A percentile compares a stretch with the other conserved stretches of the same genome.
phyloP scores from a whole-genome alignment of 2,329 filamentous ascomycete species.

The Colletotrichum phormii region DNA sequence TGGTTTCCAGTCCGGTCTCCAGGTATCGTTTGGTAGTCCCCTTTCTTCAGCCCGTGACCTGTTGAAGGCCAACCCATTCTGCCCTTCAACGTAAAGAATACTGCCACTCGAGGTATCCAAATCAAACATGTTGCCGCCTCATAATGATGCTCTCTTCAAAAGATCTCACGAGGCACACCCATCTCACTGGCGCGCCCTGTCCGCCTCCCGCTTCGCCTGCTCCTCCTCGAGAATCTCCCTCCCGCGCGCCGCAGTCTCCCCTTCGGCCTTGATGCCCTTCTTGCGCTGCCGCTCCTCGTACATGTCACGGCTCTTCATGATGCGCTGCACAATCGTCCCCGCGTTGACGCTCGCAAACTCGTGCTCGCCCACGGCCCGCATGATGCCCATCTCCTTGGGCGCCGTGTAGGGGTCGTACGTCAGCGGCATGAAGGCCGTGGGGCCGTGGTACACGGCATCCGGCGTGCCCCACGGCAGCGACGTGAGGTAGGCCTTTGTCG shows the following conservation, averaged over 20 bases:
- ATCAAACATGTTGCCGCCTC: constrained; percentile 18
- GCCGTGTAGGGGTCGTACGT: constrained; percentile 85
- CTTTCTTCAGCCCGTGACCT: constrained; percentile 12
- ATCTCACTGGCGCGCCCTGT: constrained; percentile 40
- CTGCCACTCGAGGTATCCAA: constrained; percentile 4
- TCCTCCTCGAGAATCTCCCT: constrained; percentile 73
- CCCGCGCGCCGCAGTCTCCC: constrained; percentile 74
- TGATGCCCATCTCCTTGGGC: constrained; percentile 86
- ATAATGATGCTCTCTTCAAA: neutral
- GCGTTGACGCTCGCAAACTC: constrained; percentile 90
- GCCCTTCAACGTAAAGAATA: neutral
- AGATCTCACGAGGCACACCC: neutral
- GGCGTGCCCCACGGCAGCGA: constrained; percentile 80
- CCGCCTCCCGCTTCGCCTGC: constrained; percentile 61
- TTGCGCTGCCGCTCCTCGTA: constrained; percentile 93
- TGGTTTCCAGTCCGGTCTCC: neutral
- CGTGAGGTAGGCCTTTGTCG: constrained; percentile 81
- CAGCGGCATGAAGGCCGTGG: constrained; percentile 87
- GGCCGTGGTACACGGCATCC: constrained; percentile 92
- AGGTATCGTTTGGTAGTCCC: neutral
- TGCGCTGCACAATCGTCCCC: constrained; percentile 89
- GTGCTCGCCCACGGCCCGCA: constrained; percentile 81
- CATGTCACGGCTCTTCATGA: constrained; percentile 85
- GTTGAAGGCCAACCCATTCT: constrained; percentile 31
- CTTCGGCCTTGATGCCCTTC: constrained; percentile 87